Percentiles rank a stretch among this genome's conserved stretches.
Conservation (phyloP, 495 filamentous ascomycete genomes). For the Penicillium paxilli region DNA sequence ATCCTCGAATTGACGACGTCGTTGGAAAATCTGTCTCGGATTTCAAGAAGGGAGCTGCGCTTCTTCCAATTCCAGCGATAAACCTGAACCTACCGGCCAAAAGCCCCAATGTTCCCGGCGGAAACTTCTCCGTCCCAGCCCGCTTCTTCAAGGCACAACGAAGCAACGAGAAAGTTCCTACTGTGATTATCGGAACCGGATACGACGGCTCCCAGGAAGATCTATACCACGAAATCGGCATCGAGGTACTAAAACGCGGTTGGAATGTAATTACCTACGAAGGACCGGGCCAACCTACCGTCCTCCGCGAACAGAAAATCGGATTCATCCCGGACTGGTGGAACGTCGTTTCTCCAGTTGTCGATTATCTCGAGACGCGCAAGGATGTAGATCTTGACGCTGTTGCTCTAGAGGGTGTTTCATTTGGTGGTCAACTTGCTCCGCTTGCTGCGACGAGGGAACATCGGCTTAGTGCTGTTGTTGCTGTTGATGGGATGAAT, state of each 20-base stretch:
- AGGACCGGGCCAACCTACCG: slow-evolving; percentile 47
- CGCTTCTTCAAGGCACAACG: neutral
- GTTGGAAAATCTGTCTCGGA: neutral
- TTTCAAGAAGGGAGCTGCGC: neutral
- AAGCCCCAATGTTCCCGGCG: neutral
- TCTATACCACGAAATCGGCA: slow-evolving; percentile 30
- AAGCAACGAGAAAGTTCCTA: neutral
- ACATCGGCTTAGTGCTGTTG: slow-evolving; percentile 37
- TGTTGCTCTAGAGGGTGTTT: slow-evolving; percentile 31
- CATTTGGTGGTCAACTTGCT: slow-evolving; percentile 37
- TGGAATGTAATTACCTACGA: slow-evolving; percentile 48
- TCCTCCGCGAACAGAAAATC: slow-evolving; percentile 41
- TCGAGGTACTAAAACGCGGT: slow-evolving; percentile 36
- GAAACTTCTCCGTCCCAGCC: neutral
- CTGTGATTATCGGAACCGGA: neutral
- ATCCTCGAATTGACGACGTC: neutral
- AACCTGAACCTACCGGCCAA: neutral
- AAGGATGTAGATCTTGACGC: slow-evolving; percentile 13
- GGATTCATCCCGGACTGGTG: slow-evolving; percentile 52
- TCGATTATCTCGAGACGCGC: slow-evolving; percentile 36
- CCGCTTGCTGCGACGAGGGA: slow-evolving; percentile 43
- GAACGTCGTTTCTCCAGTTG: slow-evolving; percentile 40
- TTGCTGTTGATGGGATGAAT: slow-evolving; percentile 36
- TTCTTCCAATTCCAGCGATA: neutral
- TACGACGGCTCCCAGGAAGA: slow-evolving; percentile 46